Conservation (phyloP, 306 rosid species). For the Mucuna pruriens region DNA sequence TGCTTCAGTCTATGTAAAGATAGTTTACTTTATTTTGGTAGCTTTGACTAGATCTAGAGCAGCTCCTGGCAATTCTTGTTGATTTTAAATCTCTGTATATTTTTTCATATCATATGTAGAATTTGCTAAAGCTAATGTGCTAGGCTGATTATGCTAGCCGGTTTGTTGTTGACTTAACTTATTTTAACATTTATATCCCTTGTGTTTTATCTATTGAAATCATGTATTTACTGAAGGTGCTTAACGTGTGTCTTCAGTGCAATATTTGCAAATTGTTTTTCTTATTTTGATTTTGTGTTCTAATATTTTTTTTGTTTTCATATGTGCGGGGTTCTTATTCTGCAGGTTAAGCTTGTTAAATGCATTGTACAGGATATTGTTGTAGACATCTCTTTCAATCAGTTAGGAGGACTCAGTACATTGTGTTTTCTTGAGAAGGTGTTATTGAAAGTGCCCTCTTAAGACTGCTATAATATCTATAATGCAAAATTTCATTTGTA, state of each 20-base stretch:
- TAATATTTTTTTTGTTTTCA: constrained; percentile 2
- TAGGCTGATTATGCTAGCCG: constrained; percentile 10
- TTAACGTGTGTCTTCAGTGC: background rate
- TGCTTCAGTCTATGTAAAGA: constrained; percentile 9
- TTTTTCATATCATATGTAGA: constrained; percentile 3
- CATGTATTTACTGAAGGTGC: constrained; percentile 10
- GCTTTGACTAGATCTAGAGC: constrained; percentile 10
- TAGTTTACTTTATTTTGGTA: constrained; percentile 29
- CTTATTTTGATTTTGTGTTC: constrained; percentile 16
- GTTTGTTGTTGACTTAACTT: constrained; percentile 1
- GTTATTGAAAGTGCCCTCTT: constrained; percentile 29
- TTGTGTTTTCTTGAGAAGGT: constrained; percentile 94
- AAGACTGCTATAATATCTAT: constrained; percentile 16
- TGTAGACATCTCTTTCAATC: constrained; percentile 94
- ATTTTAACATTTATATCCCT: background rate
- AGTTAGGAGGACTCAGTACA: constrained; percentile 90
- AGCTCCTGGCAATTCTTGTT: constrained; percentile 17
- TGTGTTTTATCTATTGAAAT: constrained; percentile 11
- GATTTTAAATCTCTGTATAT: background rate
- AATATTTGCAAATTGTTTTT: constrained; percentile 11
- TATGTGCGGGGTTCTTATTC: constrained; percentile 32
- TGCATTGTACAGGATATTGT: constrained; percentile 82
- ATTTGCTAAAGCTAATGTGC: constrained; percentile 7
- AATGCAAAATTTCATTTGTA: background rate
- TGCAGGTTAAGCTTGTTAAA: constrained; percentile 95